A percentile compares a stretch with the other conserved stretches of the same genome.
Evolutionary conservation across 2,329 filamentous ascomycete genomes (phyloP).

Genomic region (Diaporthe aspalathi): DNA sequence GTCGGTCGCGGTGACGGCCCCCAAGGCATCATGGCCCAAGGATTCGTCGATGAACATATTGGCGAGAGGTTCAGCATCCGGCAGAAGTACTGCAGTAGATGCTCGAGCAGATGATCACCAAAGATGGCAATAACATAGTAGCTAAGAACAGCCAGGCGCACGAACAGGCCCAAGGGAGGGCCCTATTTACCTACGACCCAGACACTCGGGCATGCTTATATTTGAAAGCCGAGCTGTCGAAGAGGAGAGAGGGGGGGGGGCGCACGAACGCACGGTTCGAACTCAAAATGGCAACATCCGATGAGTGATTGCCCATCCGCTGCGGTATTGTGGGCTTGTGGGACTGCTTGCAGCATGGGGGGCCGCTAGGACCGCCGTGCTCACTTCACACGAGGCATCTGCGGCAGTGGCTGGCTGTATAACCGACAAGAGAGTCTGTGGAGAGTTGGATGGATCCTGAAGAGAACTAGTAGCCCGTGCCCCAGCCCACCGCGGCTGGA

Average conservation of each 20-base stretch:
- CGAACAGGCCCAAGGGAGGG: neutral
- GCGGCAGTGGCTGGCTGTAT: neutral
- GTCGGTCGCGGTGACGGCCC: neutral
- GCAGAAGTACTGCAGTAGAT: neutral
- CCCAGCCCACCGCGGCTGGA: constrained; percentile 1
- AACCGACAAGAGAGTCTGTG: neutral
- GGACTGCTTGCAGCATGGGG: neutral
- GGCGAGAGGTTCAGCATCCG: neutral
- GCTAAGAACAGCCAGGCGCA: neutral
- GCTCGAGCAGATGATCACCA: neutral
- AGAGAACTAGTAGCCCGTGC: constrained; percentile 14
- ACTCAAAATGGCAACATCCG: constrained; percentile 28
- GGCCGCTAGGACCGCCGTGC: constrained; percentile 6
- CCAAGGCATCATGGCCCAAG: constrained; percentile 13
- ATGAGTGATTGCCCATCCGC: constrained; percentile 12
- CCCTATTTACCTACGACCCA: neutral
- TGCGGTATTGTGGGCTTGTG: neutral
- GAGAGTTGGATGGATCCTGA: neutral
- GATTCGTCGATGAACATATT: constrained; percentile 8
- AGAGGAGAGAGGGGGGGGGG: neutral
- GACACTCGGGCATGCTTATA: constrained; percentile 7
- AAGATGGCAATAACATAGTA: neutral
- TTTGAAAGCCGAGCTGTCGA: neutral
- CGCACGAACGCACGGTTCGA: constrained; percentile 10
- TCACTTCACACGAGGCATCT: neutral